Evolutionary conservation across 2,329 filamentous ascomycete species (phyloP).

Genomic region (Cadophora malorum): DNA sequence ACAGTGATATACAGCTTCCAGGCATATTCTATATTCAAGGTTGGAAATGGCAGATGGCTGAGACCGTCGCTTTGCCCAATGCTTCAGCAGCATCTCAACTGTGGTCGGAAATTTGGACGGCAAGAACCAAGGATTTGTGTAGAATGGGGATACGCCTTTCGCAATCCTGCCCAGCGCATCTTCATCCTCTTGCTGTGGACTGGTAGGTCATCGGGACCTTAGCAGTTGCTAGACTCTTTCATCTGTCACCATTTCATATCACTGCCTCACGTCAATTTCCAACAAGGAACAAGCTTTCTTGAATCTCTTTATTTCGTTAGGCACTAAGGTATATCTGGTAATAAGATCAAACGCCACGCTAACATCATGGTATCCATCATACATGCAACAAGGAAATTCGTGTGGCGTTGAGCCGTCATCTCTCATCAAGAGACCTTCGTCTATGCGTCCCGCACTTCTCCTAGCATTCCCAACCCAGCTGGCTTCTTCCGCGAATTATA

Average conservation of each 20-base stretch:
- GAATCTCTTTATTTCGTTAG: conserved; percentile 34
- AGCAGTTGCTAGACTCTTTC: background rate
- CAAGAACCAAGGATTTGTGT: background rate
- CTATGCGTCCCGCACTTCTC: conserved; percentile 33
- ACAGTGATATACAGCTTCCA: background rate
- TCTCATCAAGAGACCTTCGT: conserved; percentile 30
- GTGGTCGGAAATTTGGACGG: background rate
- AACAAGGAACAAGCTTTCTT: conserved; percentile 9
- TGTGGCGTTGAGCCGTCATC: conserved; percentile 40
- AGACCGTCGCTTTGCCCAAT: background rate
- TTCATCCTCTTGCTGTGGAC: no score
- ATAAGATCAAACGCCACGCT: conserved; percentile 40
- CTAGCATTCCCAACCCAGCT: conserved; percentile 36
- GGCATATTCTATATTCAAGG: background rate
- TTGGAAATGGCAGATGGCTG: background rate
- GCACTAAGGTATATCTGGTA: conserved; percentile 42
- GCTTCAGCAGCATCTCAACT: background rate
- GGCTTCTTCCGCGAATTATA: conserved; percentile 47
- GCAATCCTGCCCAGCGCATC: background rate
- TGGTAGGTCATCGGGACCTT: conserved; percentile 1
- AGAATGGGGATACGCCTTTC: background rate
- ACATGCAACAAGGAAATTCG: conserved; percentile 41
- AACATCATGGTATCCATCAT: conserved; percentile 44
- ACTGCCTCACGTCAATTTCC: background rate
- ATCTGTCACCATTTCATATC: background rate